Base-by-base conservation (phyloP, 2,329 filamentous ascomycete genomes). In the Madurella mycetomatis region DNA sequence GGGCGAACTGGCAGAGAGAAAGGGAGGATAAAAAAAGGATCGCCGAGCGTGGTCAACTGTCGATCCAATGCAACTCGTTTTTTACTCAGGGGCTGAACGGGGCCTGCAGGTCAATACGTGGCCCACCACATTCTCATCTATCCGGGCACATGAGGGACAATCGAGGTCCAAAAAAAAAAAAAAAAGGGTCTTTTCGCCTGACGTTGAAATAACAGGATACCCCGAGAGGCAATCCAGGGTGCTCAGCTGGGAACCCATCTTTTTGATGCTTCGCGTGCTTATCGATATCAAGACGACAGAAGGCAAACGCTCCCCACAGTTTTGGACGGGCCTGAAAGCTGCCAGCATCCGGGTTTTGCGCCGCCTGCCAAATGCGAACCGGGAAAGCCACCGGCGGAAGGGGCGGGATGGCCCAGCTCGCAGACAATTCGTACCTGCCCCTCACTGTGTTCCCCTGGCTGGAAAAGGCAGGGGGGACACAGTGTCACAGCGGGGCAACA, bases 1-100 rank as follows among this genome's bases (percentile, higher is more conserved):
- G 39, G 40, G 40, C 19, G 18, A 25, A 34, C 45, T 41, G 45
- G 25, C 25, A 25, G 19, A 43, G 16, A 17, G 9, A 15, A 31
- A 31, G n/a, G 48, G 45, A 37, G 31, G 32, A 46, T 41, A 47
- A 25, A 42, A 25, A 49, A 41, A 54, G 39, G 49, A 59, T 55
- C 47, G 48, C 31, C 51, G 47, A 34, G 31, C 15, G 19, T 49
- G 42, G 51, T 41, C 19, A 32, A 52, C 32, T 51, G 56, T 56
- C 51, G 56, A 58, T 58, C 53, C 34, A 31, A 54, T 54, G 56
- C 45, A 25, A 53, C 50, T 51, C 40, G 48, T 25, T 53, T 15
- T 25, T 53, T 15, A 15, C 45, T 49, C 53, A 52, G 53, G 51
- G 50, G 47, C 25, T 40, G 41, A 46, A 42, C 32, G 49, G 43